Evolutionary conservation across 2,329 filamentous ascomycete genomes (phyloP), one percentile per base, ranked within the genome.

Genomic region (Botrytis hyacinthi): DNA sequence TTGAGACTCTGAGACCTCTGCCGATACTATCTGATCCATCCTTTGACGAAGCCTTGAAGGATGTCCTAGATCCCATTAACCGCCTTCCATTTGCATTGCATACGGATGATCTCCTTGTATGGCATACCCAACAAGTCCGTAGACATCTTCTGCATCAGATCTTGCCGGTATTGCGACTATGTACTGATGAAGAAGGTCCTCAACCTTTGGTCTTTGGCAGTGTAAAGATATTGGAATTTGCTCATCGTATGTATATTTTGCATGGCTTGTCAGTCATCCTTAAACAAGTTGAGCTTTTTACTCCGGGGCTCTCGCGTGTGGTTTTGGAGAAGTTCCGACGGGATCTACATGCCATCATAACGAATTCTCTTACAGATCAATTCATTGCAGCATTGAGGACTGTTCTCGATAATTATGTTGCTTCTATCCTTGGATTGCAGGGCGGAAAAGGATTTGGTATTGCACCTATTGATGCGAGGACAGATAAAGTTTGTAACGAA

Each of bases 261-360:
- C 86, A 86, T 78, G 87, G 88, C 3, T 79, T 90, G 73, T 84
- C 84, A 16, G 82, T 88, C 69, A 84, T 91, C 68, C 78, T 73
- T 14, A 44, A 85, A 73, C 86, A 84, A 32, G 84, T 87, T 76
- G 80, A 83, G 18, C 81, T 81, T 22, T 73, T 73, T 26, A 73
- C 76, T 60, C 75, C 77, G 40, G 80, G 80, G 62, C 80, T 79
- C 46, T 84, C 82, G 71, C 80, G 81, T 63, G 79, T 80, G 46
- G 83, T 83, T 57, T 81, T 85, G 12, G 79, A 79, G 70, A 87
- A 86, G 73, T 92, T 93, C 78, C 84, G 83, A 26, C 83, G 86
- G 67, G 90, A 93, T 75, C 81, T 93, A 18, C 87, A 91, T 78
- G 89, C 90, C 35, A 84, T 92, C 35, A 86, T 93, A 75, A 87